Evolutionary conservation across 352 stramenopile species (phyloP).

Genomic region (Pythium insidiosum): DNA sequence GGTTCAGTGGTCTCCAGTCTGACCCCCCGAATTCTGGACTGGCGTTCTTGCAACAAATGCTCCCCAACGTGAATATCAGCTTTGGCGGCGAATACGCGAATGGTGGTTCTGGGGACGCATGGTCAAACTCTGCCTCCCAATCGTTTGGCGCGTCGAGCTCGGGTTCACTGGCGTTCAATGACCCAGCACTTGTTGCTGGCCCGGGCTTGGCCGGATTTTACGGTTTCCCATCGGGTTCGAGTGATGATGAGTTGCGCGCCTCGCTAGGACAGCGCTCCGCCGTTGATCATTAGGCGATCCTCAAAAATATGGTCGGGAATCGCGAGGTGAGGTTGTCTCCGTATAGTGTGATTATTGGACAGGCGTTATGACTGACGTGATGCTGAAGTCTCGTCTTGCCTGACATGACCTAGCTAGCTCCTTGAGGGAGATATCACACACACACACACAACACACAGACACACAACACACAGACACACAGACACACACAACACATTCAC

Average conservation of each 20-base stretch:
- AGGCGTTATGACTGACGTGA: no score
- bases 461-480: conserved; percentile 11
- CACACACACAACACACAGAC: conserved; percentile 1
- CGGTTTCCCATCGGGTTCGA: no score
- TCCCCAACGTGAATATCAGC: conserved; percentile 86
- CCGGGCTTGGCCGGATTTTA: conserved; percentile 20
- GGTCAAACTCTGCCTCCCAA: conserved; percentile 19
- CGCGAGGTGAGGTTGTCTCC: no score
- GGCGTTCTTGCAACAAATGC: conserved; percentile 82
- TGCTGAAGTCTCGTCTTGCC: no score
- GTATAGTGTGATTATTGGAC: no score
- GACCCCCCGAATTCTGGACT: no score
- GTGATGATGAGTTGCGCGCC: conserved; percentile 23
- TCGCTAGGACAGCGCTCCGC: no score
- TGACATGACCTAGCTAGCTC: no score
- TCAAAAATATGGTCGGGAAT: no score
- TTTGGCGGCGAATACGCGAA: conserved; percentile 64
- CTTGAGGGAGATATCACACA: conserved; percentile 8
- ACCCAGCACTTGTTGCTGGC: conserved; percentile 37
- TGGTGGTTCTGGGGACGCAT: conserved; percentile 9
- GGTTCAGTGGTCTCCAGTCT: no score
- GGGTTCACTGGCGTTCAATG: conserved; percentile 45
- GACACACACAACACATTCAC: conserved; percentile 7
- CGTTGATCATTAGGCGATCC: no score
- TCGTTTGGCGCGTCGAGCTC: no score